Evolutionary conservation across 164 flowering plant genomes (phyloP), one percentile per base, ranked within the genome.

Genomic region (Vitis rupestris): DNA sequence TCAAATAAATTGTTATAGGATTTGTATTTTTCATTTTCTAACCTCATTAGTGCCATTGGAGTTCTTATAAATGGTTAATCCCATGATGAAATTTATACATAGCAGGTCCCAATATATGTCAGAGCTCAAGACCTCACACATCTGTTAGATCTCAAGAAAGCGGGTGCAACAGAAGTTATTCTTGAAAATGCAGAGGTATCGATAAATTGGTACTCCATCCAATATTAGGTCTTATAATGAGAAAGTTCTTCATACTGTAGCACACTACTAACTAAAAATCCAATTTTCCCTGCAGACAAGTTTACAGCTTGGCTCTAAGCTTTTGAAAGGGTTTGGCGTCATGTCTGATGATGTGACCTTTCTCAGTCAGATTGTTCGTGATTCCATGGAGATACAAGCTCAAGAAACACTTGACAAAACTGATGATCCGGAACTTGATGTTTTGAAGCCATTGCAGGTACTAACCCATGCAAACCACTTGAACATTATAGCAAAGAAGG

Each of bases 151-250:
- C 83, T 95, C 76, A 95, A 95, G 83, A 87, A 87, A 84, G 88
- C 87, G n/a, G 99, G 99, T 60, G 98, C 94, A 55, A 93, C 99
- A 17, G 98, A 91, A 81, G 97, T 93, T 62, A 90, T 95, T 74
- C 85, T 93, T 68, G 99, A 95, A 79, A 86, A 78, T 72, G 82
- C 98, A 1, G 97, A 95, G 94, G 98, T 94, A 80, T 13, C 7
- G 6, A 57, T 15, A 16, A 61, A 47, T 50, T 30, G 12, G 13
- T 31, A 7, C 51, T 37, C 56, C 29, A 29, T 54, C 57, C 23
- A 10, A 16, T 48, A 16, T 68, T 10, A 13, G 17, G 29, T 66
- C 14, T 59, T 53, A 11, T 14, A 29, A 15, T 49, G 16, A 60
- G 27, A 56, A 59, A n/a, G 14, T 57, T 51, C 17, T 15, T 13